phyloP scores from a whole-genome alignment of 1,139 yeast genomes.

The Yamadazyma songkhlaensis region DNA sequence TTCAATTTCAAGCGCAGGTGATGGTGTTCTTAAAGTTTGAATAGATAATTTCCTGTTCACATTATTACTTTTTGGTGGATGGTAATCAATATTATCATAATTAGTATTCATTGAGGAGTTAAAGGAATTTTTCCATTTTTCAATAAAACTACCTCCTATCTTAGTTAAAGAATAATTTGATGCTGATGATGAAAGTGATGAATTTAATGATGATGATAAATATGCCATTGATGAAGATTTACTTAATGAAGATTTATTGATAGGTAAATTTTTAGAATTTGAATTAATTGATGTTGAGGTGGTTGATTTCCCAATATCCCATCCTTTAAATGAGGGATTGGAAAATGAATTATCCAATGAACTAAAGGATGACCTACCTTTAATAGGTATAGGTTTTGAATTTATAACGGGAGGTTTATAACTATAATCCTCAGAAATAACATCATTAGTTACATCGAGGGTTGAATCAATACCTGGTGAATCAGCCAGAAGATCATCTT shows the following conservation, averaged over 20 bases:
- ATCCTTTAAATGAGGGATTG: slow-evolving; percentile 31
- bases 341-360: slow-evolving; percentile 32
- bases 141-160: slow-evolving; percentile 45
- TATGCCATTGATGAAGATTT: slow-evolving; percentile 43
- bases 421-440: background rate
- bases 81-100: slow-evolving; percentile 14
- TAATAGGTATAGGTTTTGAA: slow-evolving; percentile 30
- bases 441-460: slow-evolving; percentile 1
- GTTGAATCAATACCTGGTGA: background rate
- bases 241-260: slow-evolving; percentile 22
- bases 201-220: slow-evolving; percentile 40
- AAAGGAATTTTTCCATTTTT: slow-evolving; percentile 43
- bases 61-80: slow-evolving; percentile 9
- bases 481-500: background rate
- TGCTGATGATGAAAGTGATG: slow-evolving; percentile 33
- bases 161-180: slow-evolving; percentile 40
- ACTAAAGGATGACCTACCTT: slow-evolving; percentile 17
- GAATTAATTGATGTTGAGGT: slow-evolving; percentile 21
- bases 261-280: slow-evolving; percentile 19
- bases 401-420: slow-evolving; percentile 3
- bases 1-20: slow-evolving; percentile 47
- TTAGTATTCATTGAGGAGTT: slow-evolving; percentile 11
- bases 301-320: slow-evolving; percentile 41
- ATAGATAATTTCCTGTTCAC: slow-evolving; percentile 27
- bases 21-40: slow-evolving; percentile 41